These are phyloP conservation scores for Synchytrium microbalum DNA, from an alignment of 371 early-diverging fungal genomes.

Conservation along the genomic window DNA sequence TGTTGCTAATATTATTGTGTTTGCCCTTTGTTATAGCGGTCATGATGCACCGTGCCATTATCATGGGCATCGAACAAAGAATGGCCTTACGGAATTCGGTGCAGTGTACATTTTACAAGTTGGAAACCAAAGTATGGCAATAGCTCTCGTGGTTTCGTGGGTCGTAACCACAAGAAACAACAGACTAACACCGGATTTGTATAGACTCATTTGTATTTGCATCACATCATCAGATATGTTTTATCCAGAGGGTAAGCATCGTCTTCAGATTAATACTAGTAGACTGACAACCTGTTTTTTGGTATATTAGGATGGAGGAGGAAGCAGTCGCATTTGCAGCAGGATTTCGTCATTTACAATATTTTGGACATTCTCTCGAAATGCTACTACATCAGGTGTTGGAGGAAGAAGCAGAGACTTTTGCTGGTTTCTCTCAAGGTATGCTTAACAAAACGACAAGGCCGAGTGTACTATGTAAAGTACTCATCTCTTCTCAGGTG, in stretches of 20 bases:
- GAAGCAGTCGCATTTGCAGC: slow-evolving; percentile 58
- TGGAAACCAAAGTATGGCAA: slow-evolving; percentile 55
- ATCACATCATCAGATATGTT: slow-evolving; percentile 57
- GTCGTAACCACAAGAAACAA: too few species aligned
- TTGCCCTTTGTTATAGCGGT: slow-evolving; percentile 44
- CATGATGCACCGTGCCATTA: slow-evolving; percentile 60
- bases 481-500: slow-evolving; percentile 1
- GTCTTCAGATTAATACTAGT: not conserved
- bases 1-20: slow-evolving; percentile 3
- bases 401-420: slow-evolving; percentile 63
- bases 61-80: slow-evolving; percentile 70
- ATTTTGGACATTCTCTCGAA: slow-evolving; percentile 78
- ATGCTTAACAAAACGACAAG: too few species aligned
- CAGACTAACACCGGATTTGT: slow-evolving; percentile 2
- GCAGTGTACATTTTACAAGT: slow-evolving; percentile 53
- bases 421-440: slow-evolving; percentile 26
- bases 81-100: slow-evolving; percentile 47
- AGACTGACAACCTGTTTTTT: not conserved
- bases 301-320: slow-evolving; percentile 24
- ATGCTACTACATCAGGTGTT: slow-evolving; percentile 73
- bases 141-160: too few species aligned
- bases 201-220: slow-evolving; percentile 72
- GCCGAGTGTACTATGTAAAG: slow-evolving; percentile 15
- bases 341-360: slow-evolving; percentile 58
- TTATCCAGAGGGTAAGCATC: slow-evolving; percentile 30